These are phyloP conservation scores for Nitzschia palea DNA, from an alignment of 108 stramenopile genomes.

Conservation along the genomic window DNA sequence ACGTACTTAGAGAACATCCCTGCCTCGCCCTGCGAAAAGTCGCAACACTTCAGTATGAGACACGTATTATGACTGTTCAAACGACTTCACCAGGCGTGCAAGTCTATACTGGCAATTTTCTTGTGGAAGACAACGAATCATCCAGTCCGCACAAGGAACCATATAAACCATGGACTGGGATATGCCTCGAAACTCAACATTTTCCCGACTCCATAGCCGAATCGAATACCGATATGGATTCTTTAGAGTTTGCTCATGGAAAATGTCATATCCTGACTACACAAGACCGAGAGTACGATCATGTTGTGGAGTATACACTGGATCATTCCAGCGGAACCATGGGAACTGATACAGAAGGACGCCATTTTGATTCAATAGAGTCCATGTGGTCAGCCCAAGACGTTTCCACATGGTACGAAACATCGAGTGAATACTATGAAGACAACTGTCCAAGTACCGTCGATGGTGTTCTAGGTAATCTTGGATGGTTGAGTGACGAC, in stretches of 20 bases:
- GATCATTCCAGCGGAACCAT: neutral
- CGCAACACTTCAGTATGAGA: constrained; percentile 15
- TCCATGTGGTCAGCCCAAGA: constrained; percentile 45
- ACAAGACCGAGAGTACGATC: constrained; percentile 47
- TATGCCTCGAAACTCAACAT: constrained; percentile 88
- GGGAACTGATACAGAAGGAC: constrained; percentile 36
- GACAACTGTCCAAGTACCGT: constrained; percentile 81
- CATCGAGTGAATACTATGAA: constrained; percentile 85
- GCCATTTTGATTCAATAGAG: constrained; percentile 28
- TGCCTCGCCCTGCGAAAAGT: constrained; percentile 19
- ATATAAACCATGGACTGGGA: constrained; percentile 66
- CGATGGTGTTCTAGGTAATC: constrained; percentile 91
- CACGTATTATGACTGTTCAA: constrained; percentile 46
- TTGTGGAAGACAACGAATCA: constrained; percentile 36
- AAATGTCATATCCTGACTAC: constrained; percentile 63
- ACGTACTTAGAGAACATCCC: constrained; percentile 46
- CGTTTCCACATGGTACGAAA: constrained; percentile 70
- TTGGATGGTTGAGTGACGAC: constrained; percentile 69
- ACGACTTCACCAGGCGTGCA: constrained; percentile 86
- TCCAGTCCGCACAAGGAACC: constrained; percentile 38
- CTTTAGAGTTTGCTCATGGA: constrained; percentile 53
- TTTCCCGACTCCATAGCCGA: constrained; percentile 69
- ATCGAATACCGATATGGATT: constrained; percentile 3
- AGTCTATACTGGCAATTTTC: constrained; percentile 83
- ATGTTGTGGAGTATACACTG: constrained; percentile 36